phyloP scores from a whole-genome alignment of 2,329 filamentous ascomycete species.

The Penicillium sp. region DNA sequence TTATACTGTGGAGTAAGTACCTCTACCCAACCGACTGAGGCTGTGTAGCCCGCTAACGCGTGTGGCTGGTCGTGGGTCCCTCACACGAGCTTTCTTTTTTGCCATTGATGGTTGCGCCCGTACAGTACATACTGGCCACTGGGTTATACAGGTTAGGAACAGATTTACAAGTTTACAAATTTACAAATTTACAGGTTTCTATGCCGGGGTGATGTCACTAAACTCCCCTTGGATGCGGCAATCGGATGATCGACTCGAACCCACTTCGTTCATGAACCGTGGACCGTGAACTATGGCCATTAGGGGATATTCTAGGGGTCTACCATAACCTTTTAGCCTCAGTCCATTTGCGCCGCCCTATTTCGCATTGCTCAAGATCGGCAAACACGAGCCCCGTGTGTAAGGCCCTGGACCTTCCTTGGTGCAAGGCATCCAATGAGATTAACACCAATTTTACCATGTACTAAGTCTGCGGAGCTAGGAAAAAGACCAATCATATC shows the following conservation, averaged over 20 bases:
- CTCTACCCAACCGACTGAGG: conserved; percentile 20
- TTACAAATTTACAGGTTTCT: not conserved
- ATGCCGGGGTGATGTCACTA: conserved; percentile 6
- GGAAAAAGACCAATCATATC: not conserved
- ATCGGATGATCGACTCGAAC: not conserved
- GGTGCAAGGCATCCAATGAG: not conserved
- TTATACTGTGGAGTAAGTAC: not conserved
- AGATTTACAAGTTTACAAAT: not conserved
- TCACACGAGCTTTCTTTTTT: conserved; percentile 11
- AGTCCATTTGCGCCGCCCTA: not conserved
- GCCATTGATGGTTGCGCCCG: not conserved
- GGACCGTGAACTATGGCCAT: not conserved
- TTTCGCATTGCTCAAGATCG: not conserved
- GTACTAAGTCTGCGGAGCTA: not conserved
- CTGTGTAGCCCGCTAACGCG: conserved; percentile 21
- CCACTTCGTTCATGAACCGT: not conserved
- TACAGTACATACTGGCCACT: too few relatives aligned
- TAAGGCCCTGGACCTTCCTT: not conserved
- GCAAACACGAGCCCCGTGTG: not conserved
- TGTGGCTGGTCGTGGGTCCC: conserved; percentile 19
- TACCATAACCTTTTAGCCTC: not conserved
- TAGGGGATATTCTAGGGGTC: not conserved
- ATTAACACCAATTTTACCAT: not conserved
- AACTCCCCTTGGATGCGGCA: not conserved
- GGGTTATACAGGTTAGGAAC: not conserved